phyloP scores from a whole-genome alignment of 2,329 filamentous ascomycete species.

The Falciphora oryzae region DNA sequence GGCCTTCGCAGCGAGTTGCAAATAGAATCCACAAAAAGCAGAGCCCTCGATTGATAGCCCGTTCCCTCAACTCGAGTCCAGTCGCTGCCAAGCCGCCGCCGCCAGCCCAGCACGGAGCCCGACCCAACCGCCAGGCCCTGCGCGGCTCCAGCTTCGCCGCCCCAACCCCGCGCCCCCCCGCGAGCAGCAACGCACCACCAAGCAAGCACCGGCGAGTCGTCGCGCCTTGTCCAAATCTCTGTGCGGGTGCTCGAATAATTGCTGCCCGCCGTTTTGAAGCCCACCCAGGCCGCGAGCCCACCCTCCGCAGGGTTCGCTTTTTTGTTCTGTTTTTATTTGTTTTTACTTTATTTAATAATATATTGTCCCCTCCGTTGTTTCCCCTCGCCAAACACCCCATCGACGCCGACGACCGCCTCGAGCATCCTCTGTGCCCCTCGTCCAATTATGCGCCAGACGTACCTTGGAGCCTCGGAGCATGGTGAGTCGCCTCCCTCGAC shows the following conservation, averaged over 20 bases:
- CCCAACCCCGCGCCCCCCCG: not conserved
- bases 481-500: constrained; percentile 24
- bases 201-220: not conserved
- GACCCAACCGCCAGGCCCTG: not conserved
- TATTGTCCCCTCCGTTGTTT: not conserved
- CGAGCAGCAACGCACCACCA: not conserved
- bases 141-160: too few species aligned
- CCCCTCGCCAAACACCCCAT: not conserved
- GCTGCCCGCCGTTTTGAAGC: constrained; percentile 1
- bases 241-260: constrained; percentile 1
- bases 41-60: not conserved
- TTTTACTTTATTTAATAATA: not conserved
- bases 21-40: not conserved
- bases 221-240: not conserved
- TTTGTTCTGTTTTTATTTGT: not conserved
- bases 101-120: not conserved
- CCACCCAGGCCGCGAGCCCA: not conserved
- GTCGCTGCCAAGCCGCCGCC: not conserved
- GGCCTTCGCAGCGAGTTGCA: not conserved
- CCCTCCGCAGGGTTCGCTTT: not conserved
- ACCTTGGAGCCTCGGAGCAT: constrained; percentile 36
- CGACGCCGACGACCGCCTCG: not conserved
- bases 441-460: constrained; percentile 40
- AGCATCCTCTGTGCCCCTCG: constrained; percentile 2
- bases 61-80: not conserved